Evolutionary conservation across 192 early-diverging fungal species (phyloP).

Genomic region (Rhizoclosmatium globosum): DNA sequence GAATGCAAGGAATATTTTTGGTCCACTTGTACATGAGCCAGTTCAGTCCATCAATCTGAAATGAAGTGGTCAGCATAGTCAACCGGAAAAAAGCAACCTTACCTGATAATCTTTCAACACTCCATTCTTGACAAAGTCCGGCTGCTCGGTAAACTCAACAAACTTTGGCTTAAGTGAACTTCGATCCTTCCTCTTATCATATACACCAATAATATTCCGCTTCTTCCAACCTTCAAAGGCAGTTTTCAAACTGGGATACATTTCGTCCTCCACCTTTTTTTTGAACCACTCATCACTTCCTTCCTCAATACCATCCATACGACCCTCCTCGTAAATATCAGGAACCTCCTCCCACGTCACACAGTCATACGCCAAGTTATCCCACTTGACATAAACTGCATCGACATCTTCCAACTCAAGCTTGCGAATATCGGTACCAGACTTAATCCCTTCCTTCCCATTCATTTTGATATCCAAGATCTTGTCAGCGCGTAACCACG

Average conservation of each 20-base stretch:
- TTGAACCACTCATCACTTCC: conserved; percentile 47
- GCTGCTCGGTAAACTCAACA: conserved; percentile 62
- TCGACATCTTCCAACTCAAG: conserved; percentile 53
- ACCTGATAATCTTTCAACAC: conserved; percentile 70
- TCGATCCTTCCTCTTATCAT: conserved; percentile 32
- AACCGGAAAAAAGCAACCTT: conserved; percentile 47
- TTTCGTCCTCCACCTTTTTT: conserved; percentile 42
- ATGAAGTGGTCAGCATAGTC: neutral
- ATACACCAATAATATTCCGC: conserved; percentile 40
- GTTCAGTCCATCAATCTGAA: conserved; percentile 41
- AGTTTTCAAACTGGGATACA: conserved; percentile 38
- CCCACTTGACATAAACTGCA: conserved; percentile 72
- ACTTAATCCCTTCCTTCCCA: conserved; percentile 3
- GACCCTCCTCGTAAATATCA: neutral
- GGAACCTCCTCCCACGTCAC: conserved; percentile 46
- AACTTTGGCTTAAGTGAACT: conserved; percentile 45
- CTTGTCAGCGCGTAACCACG: conserved; percentile 39
- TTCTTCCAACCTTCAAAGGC: conserved; percentile 48
- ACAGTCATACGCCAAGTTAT: conserved; percentile 60
- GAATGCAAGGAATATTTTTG: conserved; percentile 63
- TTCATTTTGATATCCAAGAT: conserved; percentile 46
- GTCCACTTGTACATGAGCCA: conserved; percentile 77
- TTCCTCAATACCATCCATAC: neutral
- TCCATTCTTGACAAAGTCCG: conserved; percentile 60
- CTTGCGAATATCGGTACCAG: conserved; percentile 4